A percentile compares a stretch with the other conserved stretches of the same genome.
Conservation (phyloP, 2,329 filamentous ascomycete species). For the Akanthomyces dipterigenus region DNA sequence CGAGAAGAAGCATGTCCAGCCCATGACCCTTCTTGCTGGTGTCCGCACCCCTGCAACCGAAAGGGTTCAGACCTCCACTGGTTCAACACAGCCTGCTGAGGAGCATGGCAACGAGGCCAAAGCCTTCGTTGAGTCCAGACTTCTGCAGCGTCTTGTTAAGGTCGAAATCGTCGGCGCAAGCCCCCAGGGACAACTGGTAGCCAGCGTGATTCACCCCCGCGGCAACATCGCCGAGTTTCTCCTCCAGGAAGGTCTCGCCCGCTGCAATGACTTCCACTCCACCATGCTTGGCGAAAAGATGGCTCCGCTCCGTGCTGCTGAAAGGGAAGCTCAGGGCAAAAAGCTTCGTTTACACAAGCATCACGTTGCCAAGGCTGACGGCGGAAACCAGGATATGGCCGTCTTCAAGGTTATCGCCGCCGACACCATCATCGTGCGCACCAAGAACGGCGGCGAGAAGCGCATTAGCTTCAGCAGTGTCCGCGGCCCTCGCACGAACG, state of each 20-base stretch:
- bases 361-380: conserved; percentile 63
- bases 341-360: conserved; percentile 77
- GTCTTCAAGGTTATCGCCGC: conserved; percentile 82
- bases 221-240: conserved; percentile 92
- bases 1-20: conserved; percentile 80
- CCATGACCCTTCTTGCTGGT: conserved; percentile 82
- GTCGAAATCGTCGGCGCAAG: conserved; percentile 80
- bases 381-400: conserved; percentile 66
- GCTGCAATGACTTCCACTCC: conserved; percentile 94
- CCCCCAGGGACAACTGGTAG: conserved; percentile 87
- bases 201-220: conserved; percentile 75
- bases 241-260: conserved; percentile 79
- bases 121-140: conserved; percentile 74
- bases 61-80: conserved; percentile 69
- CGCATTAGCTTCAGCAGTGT: conserved; percentile 89
- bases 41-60: conserved; percentile 87
- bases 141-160: conserved; percentile 81
- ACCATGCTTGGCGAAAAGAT: conserved; percentile 86
- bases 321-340: conserved; percentile 73
- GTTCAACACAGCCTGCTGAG: conserved; percentile 76
- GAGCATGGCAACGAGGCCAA: conserved; percentile 86
- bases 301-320: conserved; percentile 75
- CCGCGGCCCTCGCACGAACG: conserved; percentile 82
- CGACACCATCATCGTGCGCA: conserved; percentile 81
- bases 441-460: conserved; percentile 79